These are phyloP conservation scores for Neurospora sp. DNA, from an alignment of 2,329 filamentous ascomycete species.

Conservation along the genomic window DNA sequence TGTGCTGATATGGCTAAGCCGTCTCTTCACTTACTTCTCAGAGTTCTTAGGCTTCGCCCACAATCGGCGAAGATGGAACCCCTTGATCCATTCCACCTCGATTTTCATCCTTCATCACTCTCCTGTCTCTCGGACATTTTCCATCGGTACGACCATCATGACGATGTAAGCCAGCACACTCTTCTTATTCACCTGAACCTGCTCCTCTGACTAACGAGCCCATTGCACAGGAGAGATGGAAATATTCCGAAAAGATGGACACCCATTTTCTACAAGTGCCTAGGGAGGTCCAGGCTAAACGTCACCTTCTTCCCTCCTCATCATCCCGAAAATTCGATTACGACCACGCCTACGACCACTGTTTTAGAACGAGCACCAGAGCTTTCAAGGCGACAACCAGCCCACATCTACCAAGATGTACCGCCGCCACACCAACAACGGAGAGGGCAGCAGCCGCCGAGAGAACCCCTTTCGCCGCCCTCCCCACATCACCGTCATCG, in stretches of 20 bases:
- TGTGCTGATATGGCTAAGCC: neutral
- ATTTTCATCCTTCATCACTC: neutral
- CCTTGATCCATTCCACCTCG: neutral
- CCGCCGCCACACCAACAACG: neutral
- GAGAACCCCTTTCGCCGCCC: neutral
- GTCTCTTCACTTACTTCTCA: neutral
- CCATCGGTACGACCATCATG: neutral
- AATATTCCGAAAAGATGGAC: neutral
- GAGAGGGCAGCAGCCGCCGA: neutral
- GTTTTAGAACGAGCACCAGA: neutral
- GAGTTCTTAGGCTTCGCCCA: neutral
- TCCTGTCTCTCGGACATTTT: neutral
- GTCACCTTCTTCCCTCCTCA: neutral
- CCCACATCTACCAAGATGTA: neutral
- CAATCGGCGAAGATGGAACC: neutral
- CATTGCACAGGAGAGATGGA: neutral
- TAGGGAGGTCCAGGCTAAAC: neutral
- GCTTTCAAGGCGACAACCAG: neutral
- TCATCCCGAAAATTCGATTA: neutral
- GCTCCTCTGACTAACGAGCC: neutral
- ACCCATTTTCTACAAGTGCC: neutral
- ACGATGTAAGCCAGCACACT: neutral
- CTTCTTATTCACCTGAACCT: neutral
- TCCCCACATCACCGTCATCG: neutral
- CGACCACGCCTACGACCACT: neutral